Percentiles rank a stretch among this genome's conserved stretches.
These are phyloP conservation scores for Metarhizium sp. DNA, from an alignment of 2,329 filamentous ascomycete genomes.

Conservation along the genomic window DNA sequence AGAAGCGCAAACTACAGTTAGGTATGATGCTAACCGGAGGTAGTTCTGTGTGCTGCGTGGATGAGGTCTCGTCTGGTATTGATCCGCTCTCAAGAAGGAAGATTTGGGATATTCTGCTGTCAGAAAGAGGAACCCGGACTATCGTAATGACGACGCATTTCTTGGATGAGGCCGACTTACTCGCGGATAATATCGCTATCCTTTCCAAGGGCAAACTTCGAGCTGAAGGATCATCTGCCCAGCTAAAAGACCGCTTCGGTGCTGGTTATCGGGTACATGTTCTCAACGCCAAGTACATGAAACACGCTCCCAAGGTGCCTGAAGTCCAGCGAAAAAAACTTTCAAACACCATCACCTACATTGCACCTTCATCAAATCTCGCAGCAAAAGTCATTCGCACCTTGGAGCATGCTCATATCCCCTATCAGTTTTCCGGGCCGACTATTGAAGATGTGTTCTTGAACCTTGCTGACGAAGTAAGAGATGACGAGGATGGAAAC, in stretches of 20 bases:
- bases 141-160: slow-evolving; percentile 90
- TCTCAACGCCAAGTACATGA: slow-evolving; percentile 33
- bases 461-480: slow-evolving; percentile 72
- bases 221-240: slow-evolving; percentile 74
- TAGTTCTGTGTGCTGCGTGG: slow-evolving; percentile 78
- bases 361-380: slow-evolving; percentile 57
- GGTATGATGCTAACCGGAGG: slow-evolving; percentile 94
- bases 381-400: slow-evolving; percentile 62
- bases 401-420: slow-evolving; percentile 54
- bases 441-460: slow-evolving; percentile 92
- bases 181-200: slow-evolving; percentile 83
- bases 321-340: slow-evolving; percentile 48
- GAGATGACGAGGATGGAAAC: slow-evolving; percentile 34
- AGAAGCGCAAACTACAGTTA: slow-evolving; percentile 85
- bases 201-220: slow-evolving; percentile 76
- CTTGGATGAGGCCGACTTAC: slow-evolving; percentile 81
- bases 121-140: slow-evolving; percentile 71
- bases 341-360: slow-evolving; percentile 65
- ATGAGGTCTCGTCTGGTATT: slow-evolving; percentile 82
- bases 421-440: slow-evolving; percentile 80
- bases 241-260: slow-evolving; percentile 72
- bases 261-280: slow-evolving; percentile 79
- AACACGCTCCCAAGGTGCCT: slow-evolving; percentile 36
- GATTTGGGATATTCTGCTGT: slow-evolving; percentile 88
- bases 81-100: slow-evolving; percentile 81